These are phyloP conservation scores for Chytridium lagenaria DNA, from an alignment of 371 early-diverging fungal genomes.

Conservation along the genomic window DNA sequence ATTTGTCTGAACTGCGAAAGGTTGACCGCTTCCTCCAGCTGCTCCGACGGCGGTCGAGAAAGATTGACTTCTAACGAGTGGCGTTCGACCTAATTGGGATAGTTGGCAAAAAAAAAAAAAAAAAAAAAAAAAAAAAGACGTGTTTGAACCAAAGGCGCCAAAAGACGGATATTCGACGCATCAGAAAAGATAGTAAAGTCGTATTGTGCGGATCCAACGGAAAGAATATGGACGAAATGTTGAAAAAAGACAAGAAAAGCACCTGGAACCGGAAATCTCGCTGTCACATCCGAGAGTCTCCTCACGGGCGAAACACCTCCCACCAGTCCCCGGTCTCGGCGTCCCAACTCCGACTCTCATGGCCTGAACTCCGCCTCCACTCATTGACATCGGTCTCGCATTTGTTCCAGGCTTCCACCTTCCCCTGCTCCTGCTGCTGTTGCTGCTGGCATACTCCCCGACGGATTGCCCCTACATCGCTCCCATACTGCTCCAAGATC, in stretches of 20 bases:
- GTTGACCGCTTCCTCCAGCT: too few species aligned
- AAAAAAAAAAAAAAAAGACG: background rate
- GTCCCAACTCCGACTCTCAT: background rate
- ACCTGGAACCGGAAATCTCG: background rate
- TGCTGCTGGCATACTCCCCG: too few species aligned
- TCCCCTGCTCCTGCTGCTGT: too few species aligned
- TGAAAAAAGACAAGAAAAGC: background rate
- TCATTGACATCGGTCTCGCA: slow-evolving; percentile 4
- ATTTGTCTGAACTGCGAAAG: background rate
- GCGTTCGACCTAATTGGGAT: background rate
- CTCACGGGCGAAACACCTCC: background rate
- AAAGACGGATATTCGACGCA: background rate
- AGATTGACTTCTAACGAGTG: background rate
- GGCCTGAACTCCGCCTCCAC: background rate
- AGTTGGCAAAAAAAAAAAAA: too few species aligned
- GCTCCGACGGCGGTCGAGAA: background rate
- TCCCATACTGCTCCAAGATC: too few species aligned
- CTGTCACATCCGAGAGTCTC: slow-evolving; percentile 5
- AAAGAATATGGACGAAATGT: background rate
- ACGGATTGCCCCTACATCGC: too few species aligned
- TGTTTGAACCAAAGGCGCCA: too few species aligned
- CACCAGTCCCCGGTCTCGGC: slow-evolving; percentile 1
- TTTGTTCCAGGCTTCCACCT: too few species aligned
- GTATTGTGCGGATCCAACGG: background rate
- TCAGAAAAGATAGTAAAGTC: background rate